These are phyloP conservation scores for Striga asiatica DNA, from an alignment of 257 asterid species.

Conservation along the genomic window DNA sequence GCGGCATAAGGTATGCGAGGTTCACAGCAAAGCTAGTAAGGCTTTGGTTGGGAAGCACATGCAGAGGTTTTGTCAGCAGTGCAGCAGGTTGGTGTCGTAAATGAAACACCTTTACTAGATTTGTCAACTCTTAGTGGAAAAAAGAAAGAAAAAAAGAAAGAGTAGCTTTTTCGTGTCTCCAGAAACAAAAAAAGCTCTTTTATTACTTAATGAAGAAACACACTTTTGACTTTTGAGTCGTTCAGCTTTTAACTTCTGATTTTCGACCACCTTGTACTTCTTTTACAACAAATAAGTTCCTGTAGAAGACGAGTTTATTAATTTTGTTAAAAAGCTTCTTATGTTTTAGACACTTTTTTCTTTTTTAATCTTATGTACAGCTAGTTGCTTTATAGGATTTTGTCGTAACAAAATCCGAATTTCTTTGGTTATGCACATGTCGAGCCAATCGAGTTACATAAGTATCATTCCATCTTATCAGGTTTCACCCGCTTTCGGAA, in stretches of 20 bases:
- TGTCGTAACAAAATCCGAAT: not conserved
- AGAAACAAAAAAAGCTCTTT: not conserved
- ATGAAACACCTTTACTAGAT: not conserved
- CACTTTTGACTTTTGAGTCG: not conserved
- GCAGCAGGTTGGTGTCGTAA: constrained; percentile 50
- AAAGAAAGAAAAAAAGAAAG: too few species aligned
- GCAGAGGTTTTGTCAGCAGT: constrained; percentile 49
- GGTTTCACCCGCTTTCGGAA: constrained; percentile 84
- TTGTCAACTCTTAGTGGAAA: not conserved
- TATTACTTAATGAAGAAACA: not conserved
- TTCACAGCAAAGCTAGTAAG: constrained; percentile 64
- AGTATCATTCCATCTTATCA: constrained; percentile 16
- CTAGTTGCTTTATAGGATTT: not conserved
- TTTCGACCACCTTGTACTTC: not conserved
- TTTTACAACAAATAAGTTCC: too few species aligned
- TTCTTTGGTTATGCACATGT: constrained; percentile 3
- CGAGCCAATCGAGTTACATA: not conserved
- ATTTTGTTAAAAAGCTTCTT: not conserved
- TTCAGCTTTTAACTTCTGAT: not conserved
- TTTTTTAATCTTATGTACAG: not conserved
- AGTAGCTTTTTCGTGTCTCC: not conserved
- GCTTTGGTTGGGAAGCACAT: constrained; percentile 59
- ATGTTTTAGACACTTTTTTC: too few species aligned
- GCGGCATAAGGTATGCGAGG: constrained; percentile 88
- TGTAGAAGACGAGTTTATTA: not conserved